Evolutionary conservation across 2,329 filamentous ascomycete genomes (phyloP), one percentile per base, ranked within the genome.

Genomic region (Calycina herbarum): DNA sequence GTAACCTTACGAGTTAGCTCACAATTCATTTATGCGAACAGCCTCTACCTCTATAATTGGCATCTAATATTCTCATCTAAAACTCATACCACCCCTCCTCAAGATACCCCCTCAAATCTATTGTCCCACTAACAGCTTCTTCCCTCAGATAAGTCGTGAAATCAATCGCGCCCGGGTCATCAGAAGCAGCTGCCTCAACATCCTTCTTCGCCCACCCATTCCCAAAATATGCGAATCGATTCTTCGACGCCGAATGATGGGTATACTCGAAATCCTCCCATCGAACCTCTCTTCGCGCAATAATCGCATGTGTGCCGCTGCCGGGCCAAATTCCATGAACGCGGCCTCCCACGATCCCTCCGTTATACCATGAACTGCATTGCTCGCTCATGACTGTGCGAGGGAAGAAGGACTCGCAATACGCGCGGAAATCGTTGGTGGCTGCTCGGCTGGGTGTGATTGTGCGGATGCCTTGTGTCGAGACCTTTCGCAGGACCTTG

Each of bases 351-450:
- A 35, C 15, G 11, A 31, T 57, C 1, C 54, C 54, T 48, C 89
- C 86, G 65, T 92, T 92, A 68, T 89, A 89, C 89, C 89, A 92
- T 0, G 86, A 89, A 54, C 84, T 86, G 74, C 89, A 92, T 64
- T 85, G 83, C 62, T 88, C 85, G 0, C 82, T 80, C 62, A 88
- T 73, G 1, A 86, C 83, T 0, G 83, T 86, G 17, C 75, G 81
- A 0, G 77, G 75, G 70, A 86, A 86, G 73, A 85, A 86, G 0
- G 82, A 81, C 66, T 86, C 82, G 33, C 79, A 81, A 74, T 87
- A 88, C 68, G 90, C 87, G 40, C 89, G 87, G 27, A 66, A 66
- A 33, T 66, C 61, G 20, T 61, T 51, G 0, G 88, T 78, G 0
- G 89, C 89, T 40, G 79, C 78, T 51, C 81, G 80, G 0, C 81